A percentile compares a stretch with the other conserved stretches of the same genome.
Evolutionary conservation across 202 grass and related monocot species (phyloP).

Genomic region (Brachypodium distachyon): DNA sequence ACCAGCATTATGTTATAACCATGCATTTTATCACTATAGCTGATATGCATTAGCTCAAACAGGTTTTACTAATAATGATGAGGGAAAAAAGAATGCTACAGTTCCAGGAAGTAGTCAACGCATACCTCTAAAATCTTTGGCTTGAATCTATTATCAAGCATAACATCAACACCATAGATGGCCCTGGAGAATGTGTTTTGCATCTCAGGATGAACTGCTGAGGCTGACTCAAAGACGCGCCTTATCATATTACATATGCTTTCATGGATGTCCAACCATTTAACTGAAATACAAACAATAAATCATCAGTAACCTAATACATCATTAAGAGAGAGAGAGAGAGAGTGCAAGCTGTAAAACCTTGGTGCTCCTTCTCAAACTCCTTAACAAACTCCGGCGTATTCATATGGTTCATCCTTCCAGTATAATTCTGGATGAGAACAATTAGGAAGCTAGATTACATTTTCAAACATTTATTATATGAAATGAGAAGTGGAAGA

Average conservation of each 20-base stretch:
- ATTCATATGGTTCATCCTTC: constrained; percentile 82
- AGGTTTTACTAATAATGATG: background rate
- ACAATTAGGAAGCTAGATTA: background rate
- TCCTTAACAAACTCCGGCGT: constrained; percentile 78
- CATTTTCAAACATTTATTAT: constrained; percentile 3
- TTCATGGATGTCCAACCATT: constrained; percentile 78
- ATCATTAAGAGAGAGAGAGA: background rate
- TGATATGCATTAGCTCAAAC: background rate
- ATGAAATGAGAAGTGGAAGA: background rate
- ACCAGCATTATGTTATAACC: background rate
- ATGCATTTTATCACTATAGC: background rate
- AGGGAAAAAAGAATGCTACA: background rate
- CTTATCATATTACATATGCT: constrained; percentile 52
- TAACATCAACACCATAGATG: constrained; percentile 89
- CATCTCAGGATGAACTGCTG: constrained; percentile 89
- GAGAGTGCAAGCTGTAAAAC: constrained; percentile 19
- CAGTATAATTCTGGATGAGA: constrained; percentile 77
- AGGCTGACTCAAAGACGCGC: constrained; percentile 60
- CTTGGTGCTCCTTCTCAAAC: constrained; percentile 95
- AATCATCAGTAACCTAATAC: background rate
- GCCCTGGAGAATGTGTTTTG: constrained; percentile 64
- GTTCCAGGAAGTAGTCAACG: background rate
- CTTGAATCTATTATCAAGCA: constrained; percentile 76
- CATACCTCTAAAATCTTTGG: constrained; percentile 88
- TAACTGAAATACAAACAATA: constrained; percentile 39